Evolutionary conservation across 108 stramenopile species (phyloP), one percentile per base, ranked within the genome.

Genomic region (Parietichytrium sp.): DNA sequence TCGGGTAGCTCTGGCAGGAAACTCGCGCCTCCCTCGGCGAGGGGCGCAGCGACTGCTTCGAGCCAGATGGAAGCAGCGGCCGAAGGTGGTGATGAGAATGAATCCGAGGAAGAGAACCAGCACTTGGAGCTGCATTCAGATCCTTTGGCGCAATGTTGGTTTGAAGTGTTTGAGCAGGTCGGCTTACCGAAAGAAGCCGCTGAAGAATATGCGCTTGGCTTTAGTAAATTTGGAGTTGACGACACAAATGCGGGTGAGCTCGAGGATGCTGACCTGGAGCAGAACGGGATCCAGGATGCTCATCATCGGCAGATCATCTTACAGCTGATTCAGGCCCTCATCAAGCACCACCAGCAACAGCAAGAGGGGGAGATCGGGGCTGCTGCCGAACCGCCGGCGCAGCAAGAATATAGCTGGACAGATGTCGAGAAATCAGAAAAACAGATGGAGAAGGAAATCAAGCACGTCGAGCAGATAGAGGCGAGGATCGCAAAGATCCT

Each of bases 311-410:
- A 45, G 33, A 72, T 72, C 1, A 72, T 72, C 42, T 45, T 72
- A 42, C 61, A 42, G 29, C 61, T 72, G 23, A 72, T 72, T 38
- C 61, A 72, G 1, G 61, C 38, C 6, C 61, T 72, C 20, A 45
- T 72, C 38, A 23, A 72, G 61, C 61, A 72, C 45, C 61, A 72
- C 10, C 61, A 72, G 33, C 38, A 72, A 13, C 61, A 72, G 20
- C 38, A 33, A 10, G 61, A 72, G 29, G 61, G 20, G 18, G 61
- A 13, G 10, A 27, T 26, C n/a, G 20, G 25, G n/a, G 54, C 54
- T 6, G 54, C 10, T 6, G 23, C 54, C 26, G 26, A n/a, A n/a
- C 54, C n/a, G 10, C 8, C 12, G 7, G 23, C 23, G 26, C 15
- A n/a, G 12, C 10, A 54, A 26, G 15, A 45, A 25, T 33, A 45